A percentile compares a stretch with the other conserved stretches of the same genome.
phyloP scores from a whole-genome alignment of 2,329 filamentous ascomycete species.

The Tolypocladium endophyticum region DNA sequence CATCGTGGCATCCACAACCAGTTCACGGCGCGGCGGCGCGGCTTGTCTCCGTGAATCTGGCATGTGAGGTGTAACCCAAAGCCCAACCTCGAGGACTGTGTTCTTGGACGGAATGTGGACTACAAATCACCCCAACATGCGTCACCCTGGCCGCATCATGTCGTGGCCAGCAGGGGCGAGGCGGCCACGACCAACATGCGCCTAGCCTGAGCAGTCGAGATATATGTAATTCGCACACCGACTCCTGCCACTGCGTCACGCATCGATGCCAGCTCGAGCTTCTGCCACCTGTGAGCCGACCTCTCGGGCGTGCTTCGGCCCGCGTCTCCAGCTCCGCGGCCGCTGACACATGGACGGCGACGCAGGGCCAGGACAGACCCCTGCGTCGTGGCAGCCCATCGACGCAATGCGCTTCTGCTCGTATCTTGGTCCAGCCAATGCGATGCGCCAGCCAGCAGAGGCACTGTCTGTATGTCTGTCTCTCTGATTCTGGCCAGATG shows the following conservation, averaged over 20 bases:
- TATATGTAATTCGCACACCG: neutral
- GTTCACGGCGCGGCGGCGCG: neutral
- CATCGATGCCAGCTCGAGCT: neutral
- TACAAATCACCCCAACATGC: neutral
- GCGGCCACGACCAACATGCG: neutral
- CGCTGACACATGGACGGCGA: neutral
- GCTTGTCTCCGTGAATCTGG: neutral
- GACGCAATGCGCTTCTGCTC: neutral
- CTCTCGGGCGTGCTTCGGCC: neutral
- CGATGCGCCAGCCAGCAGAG: neutral
- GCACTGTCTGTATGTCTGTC: neutral
- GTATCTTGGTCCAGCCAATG: neutral
- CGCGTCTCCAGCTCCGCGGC: neutral
- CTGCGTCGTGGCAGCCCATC: neutral
- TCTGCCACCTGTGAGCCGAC: neutral
- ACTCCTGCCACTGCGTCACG: neutral
- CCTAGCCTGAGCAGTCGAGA: neutral
- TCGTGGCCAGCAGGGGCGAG: neutral
- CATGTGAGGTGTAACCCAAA: neutral
- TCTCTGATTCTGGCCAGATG: neutral
- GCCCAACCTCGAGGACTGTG: neutral
- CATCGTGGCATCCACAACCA: constrained; percentile 2
- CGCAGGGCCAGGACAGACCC: neutral
- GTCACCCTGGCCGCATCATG: neutral
- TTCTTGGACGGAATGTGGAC: neutral